Evolutionary conservation across 2,329 filamentous ascomycete species (phyloP).

Genomic region (Cyanodermella asteris): DNA sequence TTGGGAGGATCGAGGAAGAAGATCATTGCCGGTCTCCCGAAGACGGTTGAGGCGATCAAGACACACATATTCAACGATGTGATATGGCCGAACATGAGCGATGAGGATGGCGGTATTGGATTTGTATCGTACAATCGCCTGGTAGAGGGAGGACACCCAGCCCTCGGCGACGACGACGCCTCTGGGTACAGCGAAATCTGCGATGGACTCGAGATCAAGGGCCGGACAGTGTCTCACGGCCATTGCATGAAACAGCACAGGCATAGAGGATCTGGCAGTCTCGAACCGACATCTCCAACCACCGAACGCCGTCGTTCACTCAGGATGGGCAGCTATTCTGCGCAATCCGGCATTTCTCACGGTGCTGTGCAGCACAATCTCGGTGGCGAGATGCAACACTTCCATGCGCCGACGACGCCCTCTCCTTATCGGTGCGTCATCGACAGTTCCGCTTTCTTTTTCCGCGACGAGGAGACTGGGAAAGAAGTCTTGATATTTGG

Average conservation of each 20-base stretch:
- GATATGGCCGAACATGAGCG: conserved; percentile 92
- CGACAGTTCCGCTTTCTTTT: conserved; percentile 85
- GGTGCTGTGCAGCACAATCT: conserved; percentile 11
- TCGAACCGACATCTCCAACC: conserved; percentile 15
- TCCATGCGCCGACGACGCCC: conserved; percentile 13
- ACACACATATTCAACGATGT: conserved; percentile 92
- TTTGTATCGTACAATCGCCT: conserved; percentile 78
- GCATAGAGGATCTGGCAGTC: conserved; percentile 36
- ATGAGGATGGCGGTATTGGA: conserved; percentile 86
- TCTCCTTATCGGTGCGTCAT: conserved; percentile 37
- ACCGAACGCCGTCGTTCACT: conserved; percentile 5
- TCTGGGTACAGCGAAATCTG: conserved; percentile 74
- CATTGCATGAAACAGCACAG: conserved; percentile 57
- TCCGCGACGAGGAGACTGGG: conserved; percentile 48
- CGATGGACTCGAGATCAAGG: conserved; percentile 72
- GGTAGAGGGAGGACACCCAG: conserved; percentile 69
- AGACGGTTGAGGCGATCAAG: conserved; percentile 82
- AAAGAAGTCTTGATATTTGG: conserved; percentile 82
- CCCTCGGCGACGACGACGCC: conserved; percentile 57
- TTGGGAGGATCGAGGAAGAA: conserved; percentile 60
- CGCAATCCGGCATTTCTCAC: conserved; percentile 14
- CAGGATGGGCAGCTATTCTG: not conserved
- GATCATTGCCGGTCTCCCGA: conserved; percentile 62
- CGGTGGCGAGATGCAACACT: conserved; percentile 14
- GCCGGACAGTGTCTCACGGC: conserved; percentile 74